Evolutionary conservation across 306 rosid genomes (phyloP), one percentile per base, ranked within the genome.

Genomic region (Corylus avellana): DNA sequence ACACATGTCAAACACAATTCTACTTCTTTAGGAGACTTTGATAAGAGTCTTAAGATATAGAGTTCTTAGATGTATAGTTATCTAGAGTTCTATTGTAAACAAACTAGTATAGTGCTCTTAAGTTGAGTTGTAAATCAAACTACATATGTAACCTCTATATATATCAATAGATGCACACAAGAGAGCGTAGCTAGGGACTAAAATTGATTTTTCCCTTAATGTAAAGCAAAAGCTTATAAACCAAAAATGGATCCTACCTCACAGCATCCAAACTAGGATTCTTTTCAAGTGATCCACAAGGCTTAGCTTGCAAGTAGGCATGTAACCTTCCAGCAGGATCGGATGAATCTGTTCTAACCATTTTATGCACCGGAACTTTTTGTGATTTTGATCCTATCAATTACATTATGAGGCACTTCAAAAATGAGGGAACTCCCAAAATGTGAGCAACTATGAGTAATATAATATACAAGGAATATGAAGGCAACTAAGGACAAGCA

Each of bases 271-370:
- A 90, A 80, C 85, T 86, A 74, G 86, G 75, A 82, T 76, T 83
- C 73, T 80, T 78, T 69, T 84, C 93, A 44, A 81, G 80, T 70
- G 75, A 81, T 81, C 84, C 85, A 78, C 66, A 69, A 75, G 89
- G 76, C 80, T 77, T 85, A 72, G 78, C 74, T 83, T 88, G 93
- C 86, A 88, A 59, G 81, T 90, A 94, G 48, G 92, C 94, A 77
- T 92, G 97, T 80, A 94, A 87, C 88, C 98, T 88, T 78, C 98
- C 98, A 62, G 82, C 90, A 53, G 97, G 97, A 85, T 94, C 90
- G 22, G 79, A 78, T 81, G 97, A 87, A 90, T 94, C 97, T 73
- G 97, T 92, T 82, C 98, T 88, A 48, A 94, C 93, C 88, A 94
- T 88, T 85, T 94, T 92, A 75, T 88, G 55, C 17, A 91, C 95